phyloP scores from a whole-genome alignment of 2,329 filamentous ascomycete species.

The Calonectria honghensis region DNA sequence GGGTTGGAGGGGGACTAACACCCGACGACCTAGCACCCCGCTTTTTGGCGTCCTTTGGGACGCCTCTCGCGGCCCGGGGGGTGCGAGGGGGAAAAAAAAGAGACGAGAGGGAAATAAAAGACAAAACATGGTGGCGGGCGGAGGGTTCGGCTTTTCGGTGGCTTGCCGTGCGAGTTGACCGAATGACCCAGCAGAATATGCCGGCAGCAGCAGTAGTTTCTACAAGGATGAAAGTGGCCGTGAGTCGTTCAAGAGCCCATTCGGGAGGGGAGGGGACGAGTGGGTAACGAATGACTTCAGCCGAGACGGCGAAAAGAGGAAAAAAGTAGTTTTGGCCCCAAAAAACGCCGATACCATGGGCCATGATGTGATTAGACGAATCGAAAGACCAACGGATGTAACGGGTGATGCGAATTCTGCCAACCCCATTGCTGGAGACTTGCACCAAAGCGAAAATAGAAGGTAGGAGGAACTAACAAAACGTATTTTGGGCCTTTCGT shows the following conservation, averaged over 20 bases:
- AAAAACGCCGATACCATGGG: background rate
- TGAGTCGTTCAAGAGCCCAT: slow-evolving; percentile 33
- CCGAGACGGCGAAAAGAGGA: slow-evolving; percentile 14
- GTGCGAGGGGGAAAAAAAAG: background rate
- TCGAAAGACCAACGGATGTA: background rate
- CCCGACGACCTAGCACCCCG: slow-evolving; percentile 28
- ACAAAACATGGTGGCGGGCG: slow-evolving; percentile 5
- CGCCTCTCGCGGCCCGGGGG: slow-evolving; percentile 23
- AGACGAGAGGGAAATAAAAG: background rate
- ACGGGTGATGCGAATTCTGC: slow-evolving; percentile 8
- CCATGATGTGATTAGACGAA: slow-evolving; percentile 11
- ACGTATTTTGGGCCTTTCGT: background rate
- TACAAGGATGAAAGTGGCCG: slow-evolving; percentile 12
- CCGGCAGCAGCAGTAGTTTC: slow-evolving; percentile 39
- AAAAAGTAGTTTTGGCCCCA: background rate
- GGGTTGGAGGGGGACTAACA: slow-evolving; percentile 30
- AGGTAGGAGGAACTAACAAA: slow-evolving; percentile 6
- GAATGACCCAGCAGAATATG: slow-evolving; percentile 33
- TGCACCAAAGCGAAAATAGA: slow-evolving; percentile 4
- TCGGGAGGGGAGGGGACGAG: background rate
- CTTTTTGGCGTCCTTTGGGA: slow-evolving; percentile 36
- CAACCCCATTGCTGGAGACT: background rate
- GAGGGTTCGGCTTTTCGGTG: slow-evolving; percentile 30
- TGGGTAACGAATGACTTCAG: slow-evolving; percentile 43
- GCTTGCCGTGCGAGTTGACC: slow-evolving; percentile 29